These are phyloP conservation scores for Colletotrichum sojae DNA, from an alignment of 2,329 filamentous ascomycete genomes.

Conservation along the genomic window DNA sequence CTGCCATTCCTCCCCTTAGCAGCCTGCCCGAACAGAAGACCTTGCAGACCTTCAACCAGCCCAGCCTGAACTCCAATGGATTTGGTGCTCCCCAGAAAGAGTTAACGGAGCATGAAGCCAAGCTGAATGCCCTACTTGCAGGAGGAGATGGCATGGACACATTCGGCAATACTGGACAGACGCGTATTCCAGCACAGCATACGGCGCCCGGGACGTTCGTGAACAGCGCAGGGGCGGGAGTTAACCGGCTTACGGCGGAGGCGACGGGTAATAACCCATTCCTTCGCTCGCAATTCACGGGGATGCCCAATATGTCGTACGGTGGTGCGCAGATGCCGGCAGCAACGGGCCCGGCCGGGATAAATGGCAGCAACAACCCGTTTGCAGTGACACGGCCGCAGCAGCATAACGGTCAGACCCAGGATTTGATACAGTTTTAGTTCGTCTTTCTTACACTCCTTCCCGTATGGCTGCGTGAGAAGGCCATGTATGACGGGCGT, in stretches of 20 bases:
- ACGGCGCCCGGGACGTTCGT: conserved; percentile 97
- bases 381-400: conserved; percentile 69
- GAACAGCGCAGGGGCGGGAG: conserved; percentile 91
- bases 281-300: conserved; percentile 85
- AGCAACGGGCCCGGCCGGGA: conserved; percentile 69
- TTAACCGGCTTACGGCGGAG: conserved; percentile 76
- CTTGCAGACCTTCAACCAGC: conserved; percentile 70
- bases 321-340: conserved; percentile 63
- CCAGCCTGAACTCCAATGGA: conserved; percentile 46
- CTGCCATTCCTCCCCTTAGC: conserved; percentile 73
- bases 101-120: conserved; percentile 76
- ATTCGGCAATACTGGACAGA: conserved; percentile 95
- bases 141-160: conserved; percentile 95
- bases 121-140: conserved; percentile 88
- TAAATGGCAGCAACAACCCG: conserved; percentile 71
- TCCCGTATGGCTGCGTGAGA: not conserved
- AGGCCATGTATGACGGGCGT: not conserved
- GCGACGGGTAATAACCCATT: conserved; percentile 93
- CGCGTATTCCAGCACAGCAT: conserved; percentile 96
- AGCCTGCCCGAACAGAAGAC: conserved; percentile 89
- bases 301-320: conserved; percentile 75
- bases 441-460: not conserved
- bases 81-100: conserved; percentile 63
- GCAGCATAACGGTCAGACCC: conserved; percentile 62
- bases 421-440: conserved; percentile 77